A percentile compares a stretch with the other conserved stretches of the same genome.
Evolutionary conservation across 78 protist species (phyloP).

Genomic region (Chrysochromulina tobinii): DNA sequence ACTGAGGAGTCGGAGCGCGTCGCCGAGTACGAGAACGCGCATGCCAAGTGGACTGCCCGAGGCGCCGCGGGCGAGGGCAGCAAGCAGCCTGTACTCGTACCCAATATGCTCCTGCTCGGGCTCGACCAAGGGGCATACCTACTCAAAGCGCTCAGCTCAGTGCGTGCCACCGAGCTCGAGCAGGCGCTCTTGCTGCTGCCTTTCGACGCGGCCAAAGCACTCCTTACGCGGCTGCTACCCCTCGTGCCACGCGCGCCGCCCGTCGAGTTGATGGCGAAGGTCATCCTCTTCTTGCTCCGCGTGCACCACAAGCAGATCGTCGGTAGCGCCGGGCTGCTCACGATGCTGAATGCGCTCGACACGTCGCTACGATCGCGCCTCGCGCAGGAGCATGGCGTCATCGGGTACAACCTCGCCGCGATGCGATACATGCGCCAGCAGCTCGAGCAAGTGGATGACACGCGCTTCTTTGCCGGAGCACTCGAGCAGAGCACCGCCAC

Average conservation of each 20-base stretch:
- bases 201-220: background rate
- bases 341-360: background rate
- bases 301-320: background rate
- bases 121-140: conserved; percentile 9
- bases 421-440: background rate
- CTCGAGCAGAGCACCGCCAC: no score
- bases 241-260: background rate
- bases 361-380: background rate
- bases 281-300: background rate
- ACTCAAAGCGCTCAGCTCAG: background rate
- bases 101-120: background rate
- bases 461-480: no score
- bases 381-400: background rate
- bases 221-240: background rate
- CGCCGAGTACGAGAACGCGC: conserved; percentile 27
- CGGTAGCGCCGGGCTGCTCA: background rate
- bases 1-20: background rate
- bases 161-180: conserved; percentile 46
- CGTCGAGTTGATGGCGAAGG: background rate
- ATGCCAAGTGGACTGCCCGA: conserved; percentile 39
- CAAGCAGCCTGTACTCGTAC: background rate
- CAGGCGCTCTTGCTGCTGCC: conserved; percentile 31
- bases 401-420: background rate
- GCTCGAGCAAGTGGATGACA: background rate
- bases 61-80: conserved; percentile 15